Base-by-base conservation (phyloP, 2,329 filamentous ascomycete species). In the Penicillium janthinellum region DNA sequence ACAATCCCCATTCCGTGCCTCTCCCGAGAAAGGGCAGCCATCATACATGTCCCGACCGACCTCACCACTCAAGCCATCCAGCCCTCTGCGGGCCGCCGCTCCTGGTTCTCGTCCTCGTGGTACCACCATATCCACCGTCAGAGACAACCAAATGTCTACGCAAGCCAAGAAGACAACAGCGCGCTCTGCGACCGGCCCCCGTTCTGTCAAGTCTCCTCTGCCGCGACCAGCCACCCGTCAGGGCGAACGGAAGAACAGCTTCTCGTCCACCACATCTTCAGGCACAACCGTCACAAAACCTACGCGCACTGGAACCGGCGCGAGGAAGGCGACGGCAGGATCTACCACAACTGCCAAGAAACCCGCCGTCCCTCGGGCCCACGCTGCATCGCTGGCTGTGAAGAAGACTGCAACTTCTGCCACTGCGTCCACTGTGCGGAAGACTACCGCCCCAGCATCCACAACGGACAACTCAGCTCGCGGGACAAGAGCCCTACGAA, bases 61-160 rank as follows among this genome's bases (percentile, higher is more conserved):
- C 15, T 89, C 88, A 25, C 87, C 88, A 1, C 70, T 85, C n/a
- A 90, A 90, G 70, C 78, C 76, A 3, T 78, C 79, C 2, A 78
- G 75, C 52, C 75, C 75, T 15, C 65, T 77, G 20, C 76, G 76
- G 42, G 69, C 70, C 15, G 65, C 70, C 6, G 65, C 70, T 1
- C 63, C 67, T 15, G 66, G 62, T 39, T 48, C 58, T 28, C 64
- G 64, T 15, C 66, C 67, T 14, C 67, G 67, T 17, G 67, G 67
- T 41, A 64, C 69, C 41, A 68, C 70, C 5, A 66, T 70, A 1
- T 67, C 71, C 5, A 52, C 70, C 4, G 62, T 65, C 42, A 72
- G 67, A 57, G 71, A 72, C 49, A 66, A 61, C 54, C 64, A 67
- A 35, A 68, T 68, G 11, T 63, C 69, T 8, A 68, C 68, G 12